These are phyloP conservation scores for Coniella lustricola DNA, from an alignment of 2,329 filamentous ascomycete genomes.

Conservation along the genomic window DNA sequence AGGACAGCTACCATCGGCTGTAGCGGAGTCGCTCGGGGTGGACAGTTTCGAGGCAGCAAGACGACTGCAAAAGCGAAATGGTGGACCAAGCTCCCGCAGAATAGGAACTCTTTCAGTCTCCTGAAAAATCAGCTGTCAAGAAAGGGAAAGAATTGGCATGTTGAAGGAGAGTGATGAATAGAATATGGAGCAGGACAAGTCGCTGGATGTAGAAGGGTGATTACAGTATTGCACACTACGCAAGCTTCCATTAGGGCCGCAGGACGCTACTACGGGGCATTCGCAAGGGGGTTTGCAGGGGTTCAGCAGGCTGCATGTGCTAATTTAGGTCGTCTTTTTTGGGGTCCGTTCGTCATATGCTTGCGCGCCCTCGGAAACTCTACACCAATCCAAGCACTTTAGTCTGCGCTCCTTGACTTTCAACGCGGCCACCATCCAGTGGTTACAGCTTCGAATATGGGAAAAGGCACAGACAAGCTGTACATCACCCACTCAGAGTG, in stretches of 20 bases:
- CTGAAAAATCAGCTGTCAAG: neutral
- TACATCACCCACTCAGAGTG: slow-evolving; percentile 96
- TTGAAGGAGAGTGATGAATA: neutral
- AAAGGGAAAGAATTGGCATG: neutral
- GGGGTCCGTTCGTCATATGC: slow-evolving; percentile 7
- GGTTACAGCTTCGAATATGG: slow-evolving; percentile 27
- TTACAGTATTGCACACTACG: slow-evolving; percentile 4
- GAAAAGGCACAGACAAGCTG: slow-evolving; percentile 50
- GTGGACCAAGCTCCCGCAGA: neutral
- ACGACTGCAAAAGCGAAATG: neutral
- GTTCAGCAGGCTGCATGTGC: slow-evolving; percentile 10
- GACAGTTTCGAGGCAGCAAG: neutral
- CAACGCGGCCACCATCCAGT: neutral
- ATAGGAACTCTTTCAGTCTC: neutral
- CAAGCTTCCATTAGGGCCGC: slow-evolving; percentile 13
- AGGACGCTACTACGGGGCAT: slow-evolving; percentile 2
- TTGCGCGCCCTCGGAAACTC: neutral
- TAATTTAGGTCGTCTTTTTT: slow-evolving; percentile 6
- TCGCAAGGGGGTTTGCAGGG: neutral
- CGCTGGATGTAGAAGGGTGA: slow-evolving; percentile 7
- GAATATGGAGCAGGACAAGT: slow-evolving; percentile 10
- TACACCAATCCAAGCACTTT: neutral
- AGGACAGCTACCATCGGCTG: neutral
- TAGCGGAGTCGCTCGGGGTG: neutral
- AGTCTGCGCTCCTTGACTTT: neutral